Percentiles rank a stretch among this genome's conserved stretches.
phyloP scores from a whole-genome alignment of 2,329 filamentous ascomycete genomes.

The Mycosphaerella arachidis region DNA sequence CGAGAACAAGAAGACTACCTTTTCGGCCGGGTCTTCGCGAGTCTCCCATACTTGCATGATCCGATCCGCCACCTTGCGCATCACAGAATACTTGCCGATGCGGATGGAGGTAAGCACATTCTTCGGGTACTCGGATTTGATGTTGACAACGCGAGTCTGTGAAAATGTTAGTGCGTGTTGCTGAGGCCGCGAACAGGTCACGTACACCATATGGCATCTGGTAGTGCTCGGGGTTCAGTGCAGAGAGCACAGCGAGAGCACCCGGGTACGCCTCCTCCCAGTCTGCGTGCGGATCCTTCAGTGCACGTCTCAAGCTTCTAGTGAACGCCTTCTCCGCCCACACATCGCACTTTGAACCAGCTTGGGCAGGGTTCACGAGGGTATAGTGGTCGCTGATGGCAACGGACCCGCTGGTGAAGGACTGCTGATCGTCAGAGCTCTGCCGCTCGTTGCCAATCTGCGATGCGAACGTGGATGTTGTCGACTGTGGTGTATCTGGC shows the following conservation, averaged over 20 bases:
- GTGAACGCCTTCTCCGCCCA: slow-evolving; percentile 15
- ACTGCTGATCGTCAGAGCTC: slow-evolving; percentile 1
- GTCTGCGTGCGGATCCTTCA: slow-evolving; percentile 15
- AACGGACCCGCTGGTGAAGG: slow-evolving; percentile 4
- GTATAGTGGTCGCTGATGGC: slow-evolving; percentile 17
- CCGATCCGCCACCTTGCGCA: slow-evolving; percentile 24
- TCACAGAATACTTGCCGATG: slow-evolving; percentile 18
- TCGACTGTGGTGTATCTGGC: slow-evolving; percentile 3
- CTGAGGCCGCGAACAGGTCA: not conserved
- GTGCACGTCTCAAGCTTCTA: slow-evolving; percentile 16
- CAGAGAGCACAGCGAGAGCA: slow-evolving; percentile 16
- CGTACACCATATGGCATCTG: slow-evolving; percentile 25
- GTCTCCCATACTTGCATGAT: slow-evolving; percentile 25
- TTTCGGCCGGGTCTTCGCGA: slow-evolving; percentile 16
- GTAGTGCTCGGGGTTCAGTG: slow-evolving; percentile 28
- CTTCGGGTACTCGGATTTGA: slow-evolving; percentile 26
- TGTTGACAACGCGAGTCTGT: slow-evolving; percentile 29
- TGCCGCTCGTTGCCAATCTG: not conserved
- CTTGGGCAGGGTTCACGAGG: slow-evolving; percentile 9
- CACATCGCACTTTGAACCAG: slow-evolving; percentile 8
- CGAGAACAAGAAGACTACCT: slow-evolving; percentile 30
- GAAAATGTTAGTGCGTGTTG: slow-evolving; percentile 7
- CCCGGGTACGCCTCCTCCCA: slow-evolving; percentile 23
- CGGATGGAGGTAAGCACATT: slow-evolving; percentile 24
- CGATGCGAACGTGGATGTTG: not conserved